These are phyloP conservation scores for Saccharomycopsis selenospora DNA, from an alignment of 805 yeast genomes.

Conservation along the genomic window DNA sequence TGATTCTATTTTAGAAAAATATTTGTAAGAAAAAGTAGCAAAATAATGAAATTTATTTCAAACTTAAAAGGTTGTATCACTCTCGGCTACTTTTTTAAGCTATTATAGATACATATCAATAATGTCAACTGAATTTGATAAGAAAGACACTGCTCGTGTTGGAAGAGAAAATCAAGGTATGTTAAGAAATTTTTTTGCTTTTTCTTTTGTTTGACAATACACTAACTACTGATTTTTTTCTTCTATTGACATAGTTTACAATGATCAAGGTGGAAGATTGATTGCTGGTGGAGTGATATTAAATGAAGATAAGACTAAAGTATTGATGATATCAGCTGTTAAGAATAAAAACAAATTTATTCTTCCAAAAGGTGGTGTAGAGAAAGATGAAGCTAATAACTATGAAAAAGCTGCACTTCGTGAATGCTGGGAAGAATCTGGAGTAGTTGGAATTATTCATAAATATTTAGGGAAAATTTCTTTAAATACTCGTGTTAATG, in stretches of 20 bases:
- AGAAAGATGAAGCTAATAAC: constrained; percentile 59
- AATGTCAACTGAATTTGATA: constrained; percentile 23
- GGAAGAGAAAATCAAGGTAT: constrained; percentile 59
- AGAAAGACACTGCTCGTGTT: constrained; percentile 36
- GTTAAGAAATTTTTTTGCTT: constrained; percentile 19
- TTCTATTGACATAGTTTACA: constrained; percentile 5
- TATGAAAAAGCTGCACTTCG: constrained; percentile 53
- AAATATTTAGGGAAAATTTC: constrained; percentile 55
- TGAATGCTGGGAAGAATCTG: constrained; percentile 98
- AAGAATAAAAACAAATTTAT: constrained; percentile 72
- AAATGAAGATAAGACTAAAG: constrained; percentile 46
- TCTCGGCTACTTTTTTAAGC: too few relatives aligned
- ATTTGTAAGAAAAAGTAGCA: too few relatives aligned
- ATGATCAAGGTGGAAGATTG: constrained; percentile 56
- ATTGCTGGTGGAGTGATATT: constrained; percentile 91
- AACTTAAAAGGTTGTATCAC: too few relatives aligned
- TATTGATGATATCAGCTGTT: constrained; percentile 73
- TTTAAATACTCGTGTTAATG: constrained; percentile 54
- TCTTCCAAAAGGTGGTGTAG: constrained; percentile 94
- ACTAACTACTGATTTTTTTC: too few relatives aligned
- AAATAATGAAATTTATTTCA: too few relatives aligned
- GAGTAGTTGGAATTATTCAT: constrained; percentile 62
- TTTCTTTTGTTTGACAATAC: constrained; percentile 27
- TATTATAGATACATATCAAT: not conserved
- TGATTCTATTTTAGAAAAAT: too few relatives aligned